phyloP scores from a whole-genome alignment of 2,329 filamentous ascomycete species.

The Ophiostoma ulmi region DNA sequence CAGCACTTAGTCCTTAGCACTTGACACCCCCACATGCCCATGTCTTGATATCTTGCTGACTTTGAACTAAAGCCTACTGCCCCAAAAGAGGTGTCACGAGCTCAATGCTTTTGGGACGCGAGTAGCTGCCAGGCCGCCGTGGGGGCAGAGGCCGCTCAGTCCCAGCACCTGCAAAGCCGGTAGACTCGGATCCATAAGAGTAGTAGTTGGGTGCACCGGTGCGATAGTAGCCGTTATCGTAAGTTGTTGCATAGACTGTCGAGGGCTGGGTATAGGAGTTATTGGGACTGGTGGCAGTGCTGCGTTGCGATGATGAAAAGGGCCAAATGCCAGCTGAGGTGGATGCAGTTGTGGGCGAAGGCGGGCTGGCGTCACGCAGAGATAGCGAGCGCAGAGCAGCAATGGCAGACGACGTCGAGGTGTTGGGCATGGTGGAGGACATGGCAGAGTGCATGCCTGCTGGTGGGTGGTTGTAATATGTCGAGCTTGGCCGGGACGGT shows the following conservation, averaged over 20 bases:
- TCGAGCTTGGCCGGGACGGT: constrained; percentile 55
- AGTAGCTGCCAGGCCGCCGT: constrained; percentile 41
- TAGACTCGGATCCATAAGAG: constrained; percentile 32
- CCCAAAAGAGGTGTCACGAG: constrained; percentile 56
- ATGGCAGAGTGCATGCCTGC: constrained; percentile 36
- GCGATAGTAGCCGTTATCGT: constrained; percentile 43
- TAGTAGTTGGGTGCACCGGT: constrained; percentile 40
- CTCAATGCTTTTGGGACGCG: constrained; percentile 58
- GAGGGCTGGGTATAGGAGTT: constrained; percentile 42
- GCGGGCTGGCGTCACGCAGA: constrained; percentile 51
- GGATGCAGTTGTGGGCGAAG: constrained; percentile 43
- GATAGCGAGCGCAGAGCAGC: constrained; percentile 53
- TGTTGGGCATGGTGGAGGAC: constrained; percentile 39
- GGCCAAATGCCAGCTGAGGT: constrained; percentile 47
- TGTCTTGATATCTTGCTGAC: neutral
- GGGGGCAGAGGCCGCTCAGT: constrained; percentile 54
- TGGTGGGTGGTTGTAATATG: constrained; percentile 51
- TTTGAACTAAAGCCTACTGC: constrained; percentile 34
- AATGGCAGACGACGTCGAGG: constrained; percentile 45
- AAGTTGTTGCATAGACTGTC: constrained; percentile 49
- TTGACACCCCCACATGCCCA: constrained; percentile 9
- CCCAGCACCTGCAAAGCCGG: constrained; percentile 29
- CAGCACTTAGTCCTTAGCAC: neutral
- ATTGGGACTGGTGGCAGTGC: constrained; percentile 48
- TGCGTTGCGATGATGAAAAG: constrained; percentile 42